Conservation (phyloP, 805 yeast species). For the Candida ulmi region DNA sequence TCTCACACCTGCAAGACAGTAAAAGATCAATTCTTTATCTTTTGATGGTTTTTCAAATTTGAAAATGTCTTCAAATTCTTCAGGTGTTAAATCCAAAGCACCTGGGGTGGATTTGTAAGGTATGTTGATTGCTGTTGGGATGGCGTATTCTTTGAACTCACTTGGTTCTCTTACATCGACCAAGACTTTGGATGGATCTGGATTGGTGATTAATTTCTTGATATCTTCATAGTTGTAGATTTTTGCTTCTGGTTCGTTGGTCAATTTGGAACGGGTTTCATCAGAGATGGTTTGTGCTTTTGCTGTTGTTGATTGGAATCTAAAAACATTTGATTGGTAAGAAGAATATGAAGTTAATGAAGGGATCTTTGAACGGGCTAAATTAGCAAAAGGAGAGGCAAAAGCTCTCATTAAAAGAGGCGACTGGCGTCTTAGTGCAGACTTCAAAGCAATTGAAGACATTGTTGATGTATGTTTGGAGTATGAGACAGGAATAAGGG, state of each 20-base stretch:
- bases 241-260: constrained; percentile 31
- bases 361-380: constrained; percentile 1
- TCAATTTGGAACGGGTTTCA: constrained; percentile 7
- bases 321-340: neutral
- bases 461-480: neutral
- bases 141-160: constrained; percentile 64
- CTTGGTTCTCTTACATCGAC: constrained; percentile 92
- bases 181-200: constrained; percentile 47
- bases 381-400: neutral
- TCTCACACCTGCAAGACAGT: constrained; percentile 91
- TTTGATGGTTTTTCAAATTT: constrained; percentile 74
- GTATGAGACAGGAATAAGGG: no score
- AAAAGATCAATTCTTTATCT: constrained; percentile 74
- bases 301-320: constrained; percentile 8
- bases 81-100: constrained; percentile 73
- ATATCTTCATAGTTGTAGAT: constrained; percentile 48
- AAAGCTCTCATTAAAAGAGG: constrained; percentile 1
- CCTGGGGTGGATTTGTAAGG: constrained; percentile 92
- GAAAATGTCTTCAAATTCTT: constrained; percentile 75
- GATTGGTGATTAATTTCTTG: constrained; percentile 36
- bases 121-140: constrained; percentile 80
- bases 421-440: neutral
- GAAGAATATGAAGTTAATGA: neutral
- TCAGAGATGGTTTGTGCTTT: constrained; percentile 4
- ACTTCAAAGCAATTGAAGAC: neutral